A percentile compares a stretch with the other conserved stretches of the same genome.
These are phyloP conservation scores for Noccaea bulbosa DNA, from an alignment of 345 rosid genomes.

Conservation along the genomic window DNA sequence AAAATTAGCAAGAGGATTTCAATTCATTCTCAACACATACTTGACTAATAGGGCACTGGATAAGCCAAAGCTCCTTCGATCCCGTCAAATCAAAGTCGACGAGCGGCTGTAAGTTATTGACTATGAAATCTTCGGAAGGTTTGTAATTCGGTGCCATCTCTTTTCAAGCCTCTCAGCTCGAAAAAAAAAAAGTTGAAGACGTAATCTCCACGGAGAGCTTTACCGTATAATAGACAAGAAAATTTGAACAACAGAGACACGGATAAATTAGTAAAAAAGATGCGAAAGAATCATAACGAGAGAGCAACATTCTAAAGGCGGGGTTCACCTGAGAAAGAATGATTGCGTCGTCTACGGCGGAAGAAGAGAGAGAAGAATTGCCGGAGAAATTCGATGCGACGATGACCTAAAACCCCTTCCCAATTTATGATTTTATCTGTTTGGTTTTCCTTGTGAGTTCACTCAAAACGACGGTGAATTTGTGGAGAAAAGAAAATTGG, in stretches of 20 bases:
- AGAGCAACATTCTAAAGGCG: neutral
- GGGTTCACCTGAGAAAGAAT: constrained; percentile 23
- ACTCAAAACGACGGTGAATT: constrained; percentile 9
- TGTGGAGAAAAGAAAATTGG: neutral
- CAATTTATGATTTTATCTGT: neutral
- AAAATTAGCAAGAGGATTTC: neutral
- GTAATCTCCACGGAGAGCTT: neutral
- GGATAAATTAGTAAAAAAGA: neutral
- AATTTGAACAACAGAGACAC: neutral
- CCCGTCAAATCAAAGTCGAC: constrained; percentile 44
- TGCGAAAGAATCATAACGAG: neutral
- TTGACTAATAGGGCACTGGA: constrained; percentile 71
- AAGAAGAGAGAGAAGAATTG: neutral
- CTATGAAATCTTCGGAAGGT: constrained; percentile 53
- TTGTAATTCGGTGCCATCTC: constrained; percentile 44
- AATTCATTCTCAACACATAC: constrained; percentile 38
- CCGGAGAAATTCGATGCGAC: constrained; percentile 33
- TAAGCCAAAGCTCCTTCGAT: constrained; percentile 77
- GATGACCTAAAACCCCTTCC: constrained; percentile 26
- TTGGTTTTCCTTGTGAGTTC: neutral
- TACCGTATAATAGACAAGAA: neutral
- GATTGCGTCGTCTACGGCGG: constrained; percentile 21
- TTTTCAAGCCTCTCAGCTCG: constrained; percentile 9
- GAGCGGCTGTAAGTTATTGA: constrained; percentile 50
- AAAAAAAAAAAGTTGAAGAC: neutral